These are phyloP conservation scores for Ceratobasidium sp. DNA, from an alignment of 1,284 basidiomycete genomes.

Conservation along the genomic window DNA sequence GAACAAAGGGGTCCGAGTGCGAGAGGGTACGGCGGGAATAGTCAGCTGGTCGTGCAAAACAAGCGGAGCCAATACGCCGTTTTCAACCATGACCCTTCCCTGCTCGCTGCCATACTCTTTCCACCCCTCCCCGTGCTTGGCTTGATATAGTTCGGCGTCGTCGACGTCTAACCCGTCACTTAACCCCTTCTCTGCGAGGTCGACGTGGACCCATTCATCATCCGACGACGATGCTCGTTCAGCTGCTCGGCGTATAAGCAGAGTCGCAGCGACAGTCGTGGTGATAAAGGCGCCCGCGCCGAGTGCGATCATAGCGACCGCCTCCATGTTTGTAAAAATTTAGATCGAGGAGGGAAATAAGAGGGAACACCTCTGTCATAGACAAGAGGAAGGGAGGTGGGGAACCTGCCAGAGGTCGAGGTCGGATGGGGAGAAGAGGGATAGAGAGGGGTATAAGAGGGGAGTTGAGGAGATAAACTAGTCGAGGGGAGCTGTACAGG, in stretches of 20 bases:
- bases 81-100: neutral
- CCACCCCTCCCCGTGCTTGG: constrained; percentile 9
- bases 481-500: constrained; percentile 4
- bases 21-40: neutral
- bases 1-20: constrained; percentile 1
- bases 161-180: neutral
- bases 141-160: constrained; percentile 7
- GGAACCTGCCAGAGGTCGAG: constrained; percentile 33
- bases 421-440: neutral
- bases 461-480: constrained; percentile 23
- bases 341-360: neutral
- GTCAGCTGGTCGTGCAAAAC: constrained; percentile 12
- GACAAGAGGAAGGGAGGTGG: neutral
- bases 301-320: constrained; percentile 1
- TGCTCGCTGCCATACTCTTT: constrained; percentile 26
- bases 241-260: constrained; percentile 1
- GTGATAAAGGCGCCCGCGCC: constrained; percentile 43
- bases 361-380: neutral
- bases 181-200: constrained; percentile 12
- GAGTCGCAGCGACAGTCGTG: constrained; percentile 18
- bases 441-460: constrained; percentile 3
- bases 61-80: constrained; percentile 6
- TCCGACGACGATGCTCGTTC: neutral
- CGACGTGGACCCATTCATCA: constrained; percentile 13
- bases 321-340: constrained; percentile 13